phyloP scores from a whole-genome alignment of 768 basidiomycete genomes.

The Lactifluus piperatus region DNA sequence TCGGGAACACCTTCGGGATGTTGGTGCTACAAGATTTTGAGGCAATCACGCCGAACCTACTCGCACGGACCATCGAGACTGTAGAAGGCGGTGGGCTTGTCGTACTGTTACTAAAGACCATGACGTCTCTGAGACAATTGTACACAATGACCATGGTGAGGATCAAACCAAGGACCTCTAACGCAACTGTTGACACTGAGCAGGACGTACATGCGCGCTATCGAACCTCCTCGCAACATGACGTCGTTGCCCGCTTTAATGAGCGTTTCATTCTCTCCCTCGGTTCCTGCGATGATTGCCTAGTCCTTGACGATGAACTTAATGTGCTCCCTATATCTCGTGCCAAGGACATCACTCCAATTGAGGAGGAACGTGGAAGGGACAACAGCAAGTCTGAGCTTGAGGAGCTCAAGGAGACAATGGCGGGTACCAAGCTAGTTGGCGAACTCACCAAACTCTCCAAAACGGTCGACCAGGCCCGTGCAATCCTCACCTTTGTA shows the following conservation, averaged over 20 bases:
- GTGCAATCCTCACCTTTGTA: slow-evolving; percentile 89
- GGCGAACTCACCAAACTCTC: slow-evolving; percentile 86
- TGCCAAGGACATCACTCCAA: slow-evolving; percentile 81
- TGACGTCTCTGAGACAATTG: slow-evolving; percentile 85
- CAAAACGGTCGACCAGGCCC: slow-evolving; percentile 90
- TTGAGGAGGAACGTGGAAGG: slow-evolving; percentile 44
- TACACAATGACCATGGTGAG: slow-evolving; percentile 81
- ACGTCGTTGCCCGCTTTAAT: slow-evolving; percentile 92
- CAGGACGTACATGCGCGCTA: slow-evolving; percentile 96
- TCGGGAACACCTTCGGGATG: slow-evolving; percentile 98
- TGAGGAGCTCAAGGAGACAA: slow-evolving; percentile 63
- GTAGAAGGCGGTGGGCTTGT: slow-evolving; percentile 93
- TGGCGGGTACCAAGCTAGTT: slow-evolving; percentile 77
- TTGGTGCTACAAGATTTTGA: slow-evolving; percentile 96
- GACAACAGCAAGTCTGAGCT: slow-evolving; percentile 55
- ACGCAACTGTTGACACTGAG: neutral
- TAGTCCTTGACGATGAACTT: slow-evolving; percentile 94
- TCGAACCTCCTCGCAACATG: slow-evolving; percentile 82
- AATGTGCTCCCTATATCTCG: slow-evolving; percentile 95
- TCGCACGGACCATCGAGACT: slow-evolving; percentile 95
- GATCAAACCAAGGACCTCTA: neutral
- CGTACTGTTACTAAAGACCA: slow-evolving; percentile 85
- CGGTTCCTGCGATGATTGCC: slow-evolving; percentile 84
- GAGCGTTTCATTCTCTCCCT: slow-evolving; percentile 98
- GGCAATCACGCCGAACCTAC: slow-evolving; percentile 93